These are phyloP conservation scores for Malassezia obtusa DNA, from an alignment of 1,284 basidiomycete species.

Conservation along the genomic window DNA sequence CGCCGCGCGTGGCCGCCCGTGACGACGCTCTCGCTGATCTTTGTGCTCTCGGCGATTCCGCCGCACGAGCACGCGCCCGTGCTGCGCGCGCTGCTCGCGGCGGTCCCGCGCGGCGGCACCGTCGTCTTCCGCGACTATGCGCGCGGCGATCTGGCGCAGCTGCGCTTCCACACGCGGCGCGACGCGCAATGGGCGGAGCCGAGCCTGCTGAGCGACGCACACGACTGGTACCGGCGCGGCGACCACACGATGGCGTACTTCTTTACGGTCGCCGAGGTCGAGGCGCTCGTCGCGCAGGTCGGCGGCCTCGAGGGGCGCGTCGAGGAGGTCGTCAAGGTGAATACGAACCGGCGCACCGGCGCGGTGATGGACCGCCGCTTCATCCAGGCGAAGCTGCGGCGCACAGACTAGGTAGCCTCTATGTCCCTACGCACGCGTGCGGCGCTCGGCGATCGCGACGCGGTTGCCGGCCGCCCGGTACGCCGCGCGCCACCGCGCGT, in stretches of 20 bases:
- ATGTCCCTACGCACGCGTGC: neutral
- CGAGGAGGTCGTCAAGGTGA: conserved; percentile 24
- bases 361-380: conserved; percentile 20
- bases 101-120: conserved; percentile 23
- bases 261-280: conserved; percentile 37
- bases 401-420: neutral
- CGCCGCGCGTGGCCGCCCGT: conserved; percentile 14
- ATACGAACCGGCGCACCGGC: conserved; percentile 30
- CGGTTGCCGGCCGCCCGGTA: conserved; percentile 13
- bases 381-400: conserved; percentile 18
- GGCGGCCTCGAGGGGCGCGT: conserved; percentile 26
- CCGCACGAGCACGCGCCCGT: conserved; percentile 32
- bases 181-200: conserved; percentile 43
- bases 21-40: conserved; percentile 42
- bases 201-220: conserved; percentile 27
- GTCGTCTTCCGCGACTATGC: conserved; percentile 49
- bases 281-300: conserved; percentile 13
- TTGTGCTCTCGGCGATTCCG: conserved; percentile 48
- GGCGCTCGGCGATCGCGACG: neutral
- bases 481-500: conserved; percentile 14
- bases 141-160: conserved; percentile 45
- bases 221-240: conserved; percentile 44
- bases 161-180: conserved; percentile 46
- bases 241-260: conserved; percentile 50
- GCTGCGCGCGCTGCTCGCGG: conserved; percentile 22